Conservation (phyloP, 306 rosid species). For the Corylus avellana region DNA sequence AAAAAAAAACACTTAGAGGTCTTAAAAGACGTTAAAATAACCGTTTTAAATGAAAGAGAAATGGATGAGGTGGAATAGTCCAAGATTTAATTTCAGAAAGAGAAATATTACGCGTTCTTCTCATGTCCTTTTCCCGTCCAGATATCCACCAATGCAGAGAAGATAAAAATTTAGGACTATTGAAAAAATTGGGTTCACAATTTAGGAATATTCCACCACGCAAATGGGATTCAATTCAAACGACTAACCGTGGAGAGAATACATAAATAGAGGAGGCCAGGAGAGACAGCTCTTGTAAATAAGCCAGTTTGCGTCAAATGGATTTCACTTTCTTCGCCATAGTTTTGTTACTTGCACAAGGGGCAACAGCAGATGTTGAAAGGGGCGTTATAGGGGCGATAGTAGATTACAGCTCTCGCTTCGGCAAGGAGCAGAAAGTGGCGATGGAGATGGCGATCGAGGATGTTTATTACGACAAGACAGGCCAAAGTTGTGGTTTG, state of each 20-base stretch:
- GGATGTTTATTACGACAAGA: conserved; percentile 19
- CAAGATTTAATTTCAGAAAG: too few relatives aligned
- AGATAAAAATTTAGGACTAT: too few relatives aligned
- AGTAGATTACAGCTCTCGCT: conserved; percentile 35
- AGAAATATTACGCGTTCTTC: too few relatives aligned
- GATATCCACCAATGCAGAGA: too few relatives aligned
- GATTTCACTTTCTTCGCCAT: neutral
- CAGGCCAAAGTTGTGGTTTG: conserved; percentile 28
- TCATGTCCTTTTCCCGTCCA: too few relatives aligned
- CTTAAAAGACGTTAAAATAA: too few relatives aligned
- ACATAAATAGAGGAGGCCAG: too few relatives aligned
- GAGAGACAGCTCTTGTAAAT: neutral
- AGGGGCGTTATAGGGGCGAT: conserved; percentile 40
- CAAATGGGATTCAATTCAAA: neutral
- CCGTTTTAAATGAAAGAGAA: too few relatives aligned
- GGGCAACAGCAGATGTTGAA: neutral
- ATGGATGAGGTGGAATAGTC: too few relatives aligned
- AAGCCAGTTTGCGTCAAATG: neutral
- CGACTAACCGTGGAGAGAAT: neutral
- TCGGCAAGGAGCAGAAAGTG: conserved; percentile 52
- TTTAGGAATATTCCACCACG: neutral
- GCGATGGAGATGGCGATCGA: conserved; percentile 48
- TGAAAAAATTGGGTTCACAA: neutral
- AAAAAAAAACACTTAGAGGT: too few relatives aligned
- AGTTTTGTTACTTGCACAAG: neutral